phyloP scores from a whole-genome alignment of 345 rosid genomes.

The Balakata baccata region DNA sequence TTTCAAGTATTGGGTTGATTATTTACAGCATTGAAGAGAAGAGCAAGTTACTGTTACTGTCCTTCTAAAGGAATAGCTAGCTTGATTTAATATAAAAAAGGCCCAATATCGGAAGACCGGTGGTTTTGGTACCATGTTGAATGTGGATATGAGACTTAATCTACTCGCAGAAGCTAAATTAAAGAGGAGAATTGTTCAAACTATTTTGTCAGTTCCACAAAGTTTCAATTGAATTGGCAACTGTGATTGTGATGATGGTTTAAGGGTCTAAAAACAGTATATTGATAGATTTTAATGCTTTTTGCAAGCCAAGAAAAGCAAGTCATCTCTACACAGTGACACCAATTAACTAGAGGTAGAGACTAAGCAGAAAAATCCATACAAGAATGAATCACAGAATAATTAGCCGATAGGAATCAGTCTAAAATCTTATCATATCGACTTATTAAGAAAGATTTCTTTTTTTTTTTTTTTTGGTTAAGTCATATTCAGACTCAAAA shows the following conservation, averaged over 20 bases:
- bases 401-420: constrained; percentile 38
- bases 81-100: constrained; percentile 3
- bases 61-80: background rate
- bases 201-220: too few species aligned
- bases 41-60: background rate
- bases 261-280: constrained; percentile 10
- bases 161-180: too few species aligned
- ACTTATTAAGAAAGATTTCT: constrained; percentile 18
- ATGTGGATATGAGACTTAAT: too few species aligned
- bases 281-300: constrained; percentile 23
- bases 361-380: constrained; percentile 22
- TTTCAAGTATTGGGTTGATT: constrained; percentile 3
- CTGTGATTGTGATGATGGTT: background rate
- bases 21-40: background rate
- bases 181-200: too few species aligned
- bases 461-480: constrained; percentile 21
- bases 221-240: background rate
- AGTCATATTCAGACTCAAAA: constrained; percentile 67
- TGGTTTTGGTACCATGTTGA: too few species aligned
- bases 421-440: constrained; percentile 31
- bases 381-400: constrained; percentile 26
- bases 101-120: background rate
- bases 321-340: constrained; percentile 32
- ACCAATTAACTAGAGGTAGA: constrained; percentile 17
- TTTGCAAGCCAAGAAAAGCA: constrained; percentile 23